Evolutionary conservation across 2,329 filamentous ascomycete genomes (phyloP).

Genomic region (Bretziella fagacearum): DNA sequence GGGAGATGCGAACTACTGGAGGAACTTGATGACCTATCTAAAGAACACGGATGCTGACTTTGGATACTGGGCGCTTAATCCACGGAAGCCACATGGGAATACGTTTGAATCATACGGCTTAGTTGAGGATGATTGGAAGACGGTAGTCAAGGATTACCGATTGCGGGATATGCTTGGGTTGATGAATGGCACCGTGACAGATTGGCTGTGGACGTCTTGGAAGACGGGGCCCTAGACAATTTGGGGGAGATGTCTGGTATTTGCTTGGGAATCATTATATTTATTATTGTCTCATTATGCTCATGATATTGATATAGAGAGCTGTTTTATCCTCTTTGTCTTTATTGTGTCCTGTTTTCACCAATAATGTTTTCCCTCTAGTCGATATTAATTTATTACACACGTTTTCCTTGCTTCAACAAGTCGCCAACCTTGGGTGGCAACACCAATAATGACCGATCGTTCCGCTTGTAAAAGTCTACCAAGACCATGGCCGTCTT

Average conservation of each 20-base stretch:
- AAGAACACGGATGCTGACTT: slow-evolving; percentile 44
- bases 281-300: not conserved
- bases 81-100: slow-evolving; percentile 42
- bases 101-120: slow-evolving; percentile 43
- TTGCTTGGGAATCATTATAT: not conserved
- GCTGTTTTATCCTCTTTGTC: not conserved
- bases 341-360: too few relatives aligned
- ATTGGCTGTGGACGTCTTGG: slow-evolving; percentile 10
- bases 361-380: too few relatives aligned
- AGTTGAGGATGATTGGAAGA: slow-evolving; percentile 46
- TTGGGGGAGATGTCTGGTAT: not conserved
- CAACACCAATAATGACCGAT: slow-evolving; percentile 65
- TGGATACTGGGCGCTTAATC: slow-evolving; percentile 55
- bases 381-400: slow-evolving; percentile 26
- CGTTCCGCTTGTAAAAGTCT: slow-evolving; percentile 86
- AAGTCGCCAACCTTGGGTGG: slow-evolving; percentile 82
- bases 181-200: slow-evolving; percentile 22
- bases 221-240: not conserved
- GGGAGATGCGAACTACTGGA: slow-evolving; percentile 49
- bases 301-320: not conserved
- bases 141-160: slow-evolving; percentile 43
- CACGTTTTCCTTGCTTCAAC: slow-evolving; percentile 42
- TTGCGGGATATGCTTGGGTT: slow-evolving; percentile 43
- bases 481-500: slow-evolving; percentile 72
- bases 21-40: slow-evolving; percentile 42